Conservation (phyloP, 805 yeast genomes). For the Sporopachydermia quercuum region DNA sequence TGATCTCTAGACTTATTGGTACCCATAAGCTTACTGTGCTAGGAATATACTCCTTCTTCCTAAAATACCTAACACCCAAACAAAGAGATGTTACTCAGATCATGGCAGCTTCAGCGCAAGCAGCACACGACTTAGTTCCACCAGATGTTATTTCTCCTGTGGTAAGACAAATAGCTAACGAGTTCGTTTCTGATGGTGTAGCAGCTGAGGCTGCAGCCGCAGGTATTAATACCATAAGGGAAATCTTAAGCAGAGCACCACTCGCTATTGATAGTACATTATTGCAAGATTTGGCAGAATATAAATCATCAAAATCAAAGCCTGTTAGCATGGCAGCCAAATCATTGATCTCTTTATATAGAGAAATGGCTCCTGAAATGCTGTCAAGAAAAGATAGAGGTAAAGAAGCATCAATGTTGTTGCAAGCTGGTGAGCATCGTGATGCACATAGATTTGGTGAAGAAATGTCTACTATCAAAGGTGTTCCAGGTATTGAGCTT, state of each 20-base stretch:
- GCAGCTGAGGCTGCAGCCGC: conserved; percentile 97
- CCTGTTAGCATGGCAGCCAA: conserved; percentile 92
- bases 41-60: conserved; percentile 77
- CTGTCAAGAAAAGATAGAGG: conserved; percentile 83
- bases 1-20: conserved; percentile 81
- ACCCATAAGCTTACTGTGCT: conserved; percentile 84
- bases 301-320: conserved; percentile 86
- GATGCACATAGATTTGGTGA: conserved; percentile 45
- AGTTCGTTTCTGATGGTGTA: conserved; percentile 96
- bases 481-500: conserved; percentile 84
- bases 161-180: conserved; percentile 88
- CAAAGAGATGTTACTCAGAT: conserved; percentile 90
- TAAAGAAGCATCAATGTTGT: conserved; percentile 72
- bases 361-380: conserved; percentile 97
- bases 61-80: conserved; percentile 86
- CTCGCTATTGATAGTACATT: conserved; percentile 81
- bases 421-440: conserved; percentile 45
- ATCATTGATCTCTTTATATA: conserved; percentile 66
- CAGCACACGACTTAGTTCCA: conserved; percentile 92
- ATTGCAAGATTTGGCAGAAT: conserved; percentile 78
- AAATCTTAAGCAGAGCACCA: conserved; percentile 86
- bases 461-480: conserved; percentile 44
- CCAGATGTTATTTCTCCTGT: conserved; percentile 77
- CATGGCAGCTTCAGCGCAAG: conserved; percentile 94
- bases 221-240: conserved; percentile 90